These are phyloP conservation scores for Chlorella sp. DNA, from an alignment of 139 green algal species.

Conservation along the genomic window DNA sequence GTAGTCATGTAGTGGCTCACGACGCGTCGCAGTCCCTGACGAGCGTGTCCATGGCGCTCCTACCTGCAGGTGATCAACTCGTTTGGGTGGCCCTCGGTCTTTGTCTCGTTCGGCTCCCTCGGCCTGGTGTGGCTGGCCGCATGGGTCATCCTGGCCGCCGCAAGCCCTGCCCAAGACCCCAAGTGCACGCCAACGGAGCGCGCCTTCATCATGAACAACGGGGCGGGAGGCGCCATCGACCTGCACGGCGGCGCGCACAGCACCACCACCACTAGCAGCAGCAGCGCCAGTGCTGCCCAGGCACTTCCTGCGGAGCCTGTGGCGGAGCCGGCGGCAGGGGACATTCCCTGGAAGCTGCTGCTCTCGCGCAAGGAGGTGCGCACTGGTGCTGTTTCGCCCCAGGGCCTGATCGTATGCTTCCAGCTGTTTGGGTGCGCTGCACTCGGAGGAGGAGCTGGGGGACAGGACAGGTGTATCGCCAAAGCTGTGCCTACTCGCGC, in stretches of 20 bases:
- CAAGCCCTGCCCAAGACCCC: neutral
- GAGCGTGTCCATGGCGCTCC: neutral
- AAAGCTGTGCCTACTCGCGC: too few relatives aligned
- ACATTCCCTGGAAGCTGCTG: constrained; percentile 87
- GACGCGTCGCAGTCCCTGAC: neutral
- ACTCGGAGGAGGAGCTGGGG: too few relatives aligned
- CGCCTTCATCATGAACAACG: constrained; percentile 41
- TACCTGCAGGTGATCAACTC: constrained; percentile 64
- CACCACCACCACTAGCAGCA: neutral
- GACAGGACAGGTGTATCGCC: too few relatives aligned
- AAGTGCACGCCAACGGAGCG: constrained; percentile 29
- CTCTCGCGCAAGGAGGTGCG: constrained; percentile 67
- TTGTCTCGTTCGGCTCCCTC: constrained; percentile 86
- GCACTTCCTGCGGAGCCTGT: neutral
- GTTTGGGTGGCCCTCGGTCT: constrained; percentile 86
- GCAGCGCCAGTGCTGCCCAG: neutral
- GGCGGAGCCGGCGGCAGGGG: neutral
- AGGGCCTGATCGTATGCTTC: too few relatives aligned
- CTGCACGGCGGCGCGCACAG: constrained; percentile 68
- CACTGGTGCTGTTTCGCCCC: too few relatives aligned
- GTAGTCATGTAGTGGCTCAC: neutral
- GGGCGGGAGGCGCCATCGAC: neutral
- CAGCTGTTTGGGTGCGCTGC: too few relatives aligned
- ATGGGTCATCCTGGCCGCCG: neutral
- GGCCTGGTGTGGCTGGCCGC: constrained; percentile 63